Conservation (phyloP, 495 filamentous ascomycete species). For the Podospora pseudocomata region DNA sequence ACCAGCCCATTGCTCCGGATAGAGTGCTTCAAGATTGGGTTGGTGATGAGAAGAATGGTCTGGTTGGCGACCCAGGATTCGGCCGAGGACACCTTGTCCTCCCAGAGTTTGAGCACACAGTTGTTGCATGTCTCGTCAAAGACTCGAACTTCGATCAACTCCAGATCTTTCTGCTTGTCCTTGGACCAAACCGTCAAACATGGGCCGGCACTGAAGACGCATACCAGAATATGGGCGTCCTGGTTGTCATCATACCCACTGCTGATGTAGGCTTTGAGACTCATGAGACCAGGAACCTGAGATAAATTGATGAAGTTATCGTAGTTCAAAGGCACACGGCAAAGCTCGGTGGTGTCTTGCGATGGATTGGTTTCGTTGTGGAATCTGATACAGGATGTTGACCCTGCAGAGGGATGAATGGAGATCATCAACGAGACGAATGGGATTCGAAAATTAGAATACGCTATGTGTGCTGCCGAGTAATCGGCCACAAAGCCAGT, state of each 20-base stretch:
- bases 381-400: constrained; percentile 45
- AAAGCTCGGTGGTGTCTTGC: constrained; percentile 38
- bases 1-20: constrained; percentile 26
- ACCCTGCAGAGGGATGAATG: constrained; percentile 29
- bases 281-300: constrained; percentile 50
- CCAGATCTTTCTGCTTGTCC: constrained; percentile 35
- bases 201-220: constrained; percentile 53
- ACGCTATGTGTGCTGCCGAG: neutral
- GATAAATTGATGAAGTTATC: constrained; percentile 26
- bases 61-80: constrained; percentile 49
- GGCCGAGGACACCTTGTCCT: constrained; percentile 45
- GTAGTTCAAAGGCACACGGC: constrained; percentile 47
- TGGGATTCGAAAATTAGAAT: constrained; percentile 1
- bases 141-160: constrained; percentile 51
- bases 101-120: constrained; percentile 53
- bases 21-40: constrained; percentile 40
- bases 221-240: constrained; percentile 50
- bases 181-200: constrained; percentile 50
- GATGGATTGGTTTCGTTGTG: constrained; percentile 37
- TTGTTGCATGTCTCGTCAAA: constrained; percentile 57
- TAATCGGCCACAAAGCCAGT: constrained; percentile 36
- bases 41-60: constrained; percentile 56
- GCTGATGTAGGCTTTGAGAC: constrained; percentile 50
- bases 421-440: constrained; percentile 20
- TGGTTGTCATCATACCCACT: constrained; percentile 38